Percentiles rank a stretch among this genome's conserved stretches.
These are phyloP conservation scores for Nigrospora sphaerica DNA, from an alignment of 2,329 filamentous ascomycete genomes.

Conservation along the genomic window DNA sequence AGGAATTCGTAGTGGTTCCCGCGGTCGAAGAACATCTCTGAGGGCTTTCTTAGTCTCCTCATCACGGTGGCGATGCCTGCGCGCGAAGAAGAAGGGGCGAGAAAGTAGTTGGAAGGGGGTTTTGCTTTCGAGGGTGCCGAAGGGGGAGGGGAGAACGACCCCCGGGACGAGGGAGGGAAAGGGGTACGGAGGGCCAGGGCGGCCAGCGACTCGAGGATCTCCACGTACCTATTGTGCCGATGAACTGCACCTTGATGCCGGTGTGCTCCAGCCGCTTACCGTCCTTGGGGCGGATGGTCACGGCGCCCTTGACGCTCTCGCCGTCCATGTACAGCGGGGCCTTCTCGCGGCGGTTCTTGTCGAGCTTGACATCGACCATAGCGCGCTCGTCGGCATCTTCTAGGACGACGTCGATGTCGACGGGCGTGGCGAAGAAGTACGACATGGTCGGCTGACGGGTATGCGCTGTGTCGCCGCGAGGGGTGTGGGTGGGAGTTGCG, in stretches of 20 bases:
- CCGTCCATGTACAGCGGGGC: conserved; percentile 96
- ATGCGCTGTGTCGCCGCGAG: too few species aligned
- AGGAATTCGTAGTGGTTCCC: conserved; percentile 99
- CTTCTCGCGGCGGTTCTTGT: conserved; percentile 96
- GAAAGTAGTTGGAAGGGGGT: background rate
- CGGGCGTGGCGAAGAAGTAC: conserved; percentile 95
- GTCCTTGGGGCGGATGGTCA: conserved; percentile 94
- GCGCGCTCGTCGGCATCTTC: conserved; percentile 90
- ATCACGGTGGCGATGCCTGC: conserved; percentile 3
- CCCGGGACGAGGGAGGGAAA: background rate
- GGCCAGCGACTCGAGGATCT: background rate
- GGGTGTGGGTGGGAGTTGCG: too few species aligned
- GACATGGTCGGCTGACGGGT: conserved; percentile 55
- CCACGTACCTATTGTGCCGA: conserved; percentile 82
- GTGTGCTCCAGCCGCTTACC: conserved; percentile 97
- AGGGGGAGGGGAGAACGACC: background rate
- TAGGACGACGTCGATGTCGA: conserved; percentile 98
- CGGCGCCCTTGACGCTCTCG: conserved; percentile 93
- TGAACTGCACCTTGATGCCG: conserved; percentile 99
- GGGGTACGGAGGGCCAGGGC: conserved; percentile 2
- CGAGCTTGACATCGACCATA: conserved; percentile 95
- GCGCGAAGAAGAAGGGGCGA: conserved; percentile 2
- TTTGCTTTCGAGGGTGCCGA: background rate
- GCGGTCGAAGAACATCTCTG: conserved; percentile 99
- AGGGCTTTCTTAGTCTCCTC: conserved; percentile 6